Percentiles rank a stretch among this genome's conserved stretches.
phyloP scores from a whole-genome alignment of 371 early-diverging fungal species.

The Mortierella sp. region DNA sequence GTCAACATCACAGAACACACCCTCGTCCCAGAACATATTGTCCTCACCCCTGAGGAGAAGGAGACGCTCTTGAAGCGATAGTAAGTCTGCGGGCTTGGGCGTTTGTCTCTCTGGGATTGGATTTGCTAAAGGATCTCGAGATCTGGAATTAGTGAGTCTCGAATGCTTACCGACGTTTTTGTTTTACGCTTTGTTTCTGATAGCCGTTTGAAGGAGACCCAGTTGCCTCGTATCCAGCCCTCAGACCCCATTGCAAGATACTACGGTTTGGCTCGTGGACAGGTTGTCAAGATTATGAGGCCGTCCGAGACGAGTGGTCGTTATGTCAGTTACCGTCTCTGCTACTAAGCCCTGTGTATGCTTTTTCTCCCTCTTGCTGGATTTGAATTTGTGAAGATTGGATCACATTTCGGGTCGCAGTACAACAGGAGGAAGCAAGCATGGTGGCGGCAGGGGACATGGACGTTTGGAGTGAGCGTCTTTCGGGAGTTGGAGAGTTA shows the following conservation, averaged over 20 bases:
- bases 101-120: background rate
- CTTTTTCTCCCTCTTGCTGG: background rate
- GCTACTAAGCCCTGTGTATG: conserved; percentile 67
- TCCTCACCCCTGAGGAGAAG: conserved; percentile 94
- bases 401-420: background rate
- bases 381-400: background rate
- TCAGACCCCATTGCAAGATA: conserved; percentile 98
- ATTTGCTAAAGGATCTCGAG: background rate
- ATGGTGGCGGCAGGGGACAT: background rate
- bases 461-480: background rate
- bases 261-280: conserved; percentile 96
- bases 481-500: background rate
- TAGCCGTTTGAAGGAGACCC: conserved; percentile 94
- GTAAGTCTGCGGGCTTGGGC: conserved; percentile 67
- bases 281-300: conserved; percentile 96
- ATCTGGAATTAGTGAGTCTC: too few relatives aligned
- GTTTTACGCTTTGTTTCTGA: background rate
- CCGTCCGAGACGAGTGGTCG: conserved; percentile 98
- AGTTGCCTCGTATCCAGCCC: conserved; percentile 95
- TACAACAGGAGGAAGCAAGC: background rate
- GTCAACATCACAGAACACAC: conserved; percentile 99
- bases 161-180: too few relatives aligned
- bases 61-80: conserved; percentile 92
- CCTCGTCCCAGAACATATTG: conserved; percentile 96
- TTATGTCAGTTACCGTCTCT: conserved; percentile 93